A percentile compares a stretch with the other conserved stretches of the same genome.
Evolutionary conservation across 1,284 basidiomycete genomes (phyloP).

Genomic region (Heterobasidion irregulare): DNA sequence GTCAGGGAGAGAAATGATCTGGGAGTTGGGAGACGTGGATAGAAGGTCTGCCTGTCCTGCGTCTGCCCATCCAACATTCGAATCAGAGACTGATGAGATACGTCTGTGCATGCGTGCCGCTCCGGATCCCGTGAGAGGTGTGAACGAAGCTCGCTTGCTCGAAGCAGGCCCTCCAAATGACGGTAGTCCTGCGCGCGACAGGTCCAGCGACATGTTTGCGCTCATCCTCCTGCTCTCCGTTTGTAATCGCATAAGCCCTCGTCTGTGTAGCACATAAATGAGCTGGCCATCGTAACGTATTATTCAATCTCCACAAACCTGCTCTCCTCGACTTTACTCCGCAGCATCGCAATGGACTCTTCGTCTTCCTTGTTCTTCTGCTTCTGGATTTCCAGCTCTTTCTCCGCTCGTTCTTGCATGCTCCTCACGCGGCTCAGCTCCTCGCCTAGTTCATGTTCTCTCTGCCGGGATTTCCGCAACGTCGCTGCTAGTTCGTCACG

Average conservation of each 20-base stretch:
- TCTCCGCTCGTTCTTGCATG: constrained; percentile 52
- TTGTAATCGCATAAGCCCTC: constrained; percentile 87
- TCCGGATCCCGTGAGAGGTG: constrained; percentile 51
- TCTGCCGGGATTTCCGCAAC: constrained; percentile 38
- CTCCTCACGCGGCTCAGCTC: constrained; percentile 55
- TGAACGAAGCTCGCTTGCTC: constrained; percentile 64
- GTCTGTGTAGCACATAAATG: constrained; percentile 30
- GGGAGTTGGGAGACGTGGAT: constrained; percentile 19
- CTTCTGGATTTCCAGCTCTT: constrained; percentile 49
- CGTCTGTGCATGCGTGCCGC: constrained; percentile 46
- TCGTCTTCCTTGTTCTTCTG: constrained; percentile 69
- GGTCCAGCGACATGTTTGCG: constrained; percentile 41
- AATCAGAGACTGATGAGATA: constrained; percentile 60
- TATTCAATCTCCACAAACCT: constrained; percentile 37
- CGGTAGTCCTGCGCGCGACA: constrained; percentile 37
- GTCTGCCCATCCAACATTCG: constrained; percentile 20
- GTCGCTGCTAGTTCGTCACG: constrained; percentile 51
- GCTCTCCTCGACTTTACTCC: constrained; percentile 88
- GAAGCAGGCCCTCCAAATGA: constrained; percentile 34
- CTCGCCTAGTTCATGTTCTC: constrained; percentile 52
- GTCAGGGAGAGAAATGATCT: constrained; percentile 14
- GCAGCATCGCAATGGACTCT: constrained; percentile 71
- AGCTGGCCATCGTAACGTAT: constrained; percentile 1
- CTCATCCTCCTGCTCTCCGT: constrained; percentile 69
- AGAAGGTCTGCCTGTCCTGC: constrained; percentile 10